A percentile compares a stretch with the other conserved stretches of the same genome.
Evolutionary conservation across 805 yeast genomes (phyloP).

Genomic region (Lachancea nothofagi): DNA sequence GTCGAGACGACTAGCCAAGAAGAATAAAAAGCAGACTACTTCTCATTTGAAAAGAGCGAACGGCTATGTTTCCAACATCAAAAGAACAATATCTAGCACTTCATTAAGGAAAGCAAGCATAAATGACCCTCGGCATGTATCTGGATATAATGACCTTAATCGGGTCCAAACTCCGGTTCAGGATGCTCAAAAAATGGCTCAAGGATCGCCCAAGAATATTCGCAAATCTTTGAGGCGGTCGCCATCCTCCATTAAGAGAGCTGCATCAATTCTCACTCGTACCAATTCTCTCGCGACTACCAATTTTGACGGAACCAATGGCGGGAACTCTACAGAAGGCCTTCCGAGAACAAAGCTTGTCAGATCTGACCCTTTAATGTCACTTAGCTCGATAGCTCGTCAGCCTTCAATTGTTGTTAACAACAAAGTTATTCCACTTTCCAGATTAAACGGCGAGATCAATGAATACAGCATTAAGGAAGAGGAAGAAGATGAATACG

Average conservation of each 20-base stretch:
- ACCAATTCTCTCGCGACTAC: conserved; percentile 7
- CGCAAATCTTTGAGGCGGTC: conserved; percentile 28
- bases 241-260: conserved; percentile 34
- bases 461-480: conserved; percentile 26
- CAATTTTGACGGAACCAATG: neutral
- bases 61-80: conserved; percentile 27
- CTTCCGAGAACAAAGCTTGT: conserved; percentile 14
- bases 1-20: conserved; percentile 7
- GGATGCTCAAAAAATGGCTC: neutral
- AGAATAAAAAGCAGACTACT: conserved; percentile 18
- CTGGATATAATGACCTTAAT: neutral
- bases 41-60: conserved; percentile 29
- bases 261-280: conserved; percentile 31
- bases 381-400: conserved; percentile 27
- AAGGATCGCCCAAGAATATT: conserved; percentile 1
- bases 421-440: conserved; percentile 32
- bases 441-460: conserved; percentile 17
- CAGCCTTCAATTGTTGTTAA: conserved; percentile 34
- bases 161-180: neutral
- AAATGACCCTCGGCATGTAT: neutral
- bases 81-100: conserved; percentile 17
- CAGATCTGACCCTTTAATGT: conserved; percentile 25
- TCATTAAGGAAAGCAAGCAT: neutral
- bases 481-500: conserved; percentile 25
- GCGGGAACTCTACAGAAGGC: conserved; percentile 2